Percentiles rank a stretch among this genome's conserved stretches.
phyloP scores from a whole-genome alignment of 108 stramenopile genomes.

The Mediolabrus comicus region DNA sequence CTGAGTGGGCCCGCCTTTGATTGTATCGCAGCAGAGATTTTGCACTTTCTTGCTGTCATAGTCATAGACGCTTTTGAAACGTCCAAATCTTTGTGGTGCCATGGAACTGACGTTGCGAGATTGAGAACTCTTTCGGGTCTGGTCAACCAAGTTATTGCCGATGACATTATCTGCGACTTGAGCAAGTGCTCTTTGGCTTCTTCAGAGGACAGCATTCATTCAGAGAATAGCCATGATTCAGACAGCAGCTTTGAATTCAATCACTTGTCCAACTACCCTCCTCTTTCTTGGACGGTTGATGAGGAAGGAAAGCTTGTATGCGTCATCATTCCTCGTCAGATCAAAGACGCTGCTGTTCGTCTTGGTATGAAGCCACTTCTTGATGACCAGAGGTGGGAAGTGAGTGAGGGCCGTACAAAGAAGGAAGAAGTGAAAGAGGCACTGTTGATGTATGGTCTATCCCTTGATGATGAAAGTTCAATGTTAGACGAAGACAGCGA shows the following conservation, averaged over 20 bases:
- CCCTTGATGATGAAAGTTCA: not conserved
- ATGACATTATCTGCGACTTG: too few species aligned
- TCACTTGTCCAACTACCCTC: not conserved
- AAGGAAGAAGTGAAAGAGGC: not conserved
- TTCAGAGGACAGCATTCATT: too few species aligned
- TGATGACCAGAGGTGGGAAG: not conserved
- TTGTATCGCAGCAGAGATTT: constrained; percentile 9
- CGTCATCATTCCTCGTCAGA: not conserved
- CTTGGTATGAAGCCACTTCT: not conserved
- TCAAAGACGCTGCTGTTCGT: constrained; percentile 1
- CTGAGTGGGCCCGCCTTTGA: constrained; percentile 5
- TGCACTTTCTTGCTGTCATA: constrained; percentile 7
- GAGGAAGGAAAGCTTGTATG: not conserved
- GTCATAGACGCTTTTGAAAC: constrained; percentile 10
- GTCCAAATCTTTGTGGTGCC: not conserved
- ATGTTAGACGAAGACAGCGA: not conserved
- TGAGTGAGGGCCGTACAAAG: not conserved
- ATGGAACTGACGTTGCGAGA: not conserved
- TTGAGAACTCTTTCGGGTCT: not conserved
- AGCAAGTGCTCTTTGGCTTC: too few species aligned
- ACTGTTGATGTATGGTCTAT: not conserved
- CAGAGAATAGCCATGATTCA: too few species aligned
- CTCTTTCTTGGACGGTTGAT: not conserved
- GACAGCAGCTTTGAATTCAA: not conserved
- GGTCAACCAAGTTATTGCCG: too few species aligned